A percentile compares a stretch with the other conserved stretches of the same genome.
These are phyloP conservation scores for Daphne laureola DNA, from an alignment of 441 rosid species.

Conservation along the genomic window DNA sequence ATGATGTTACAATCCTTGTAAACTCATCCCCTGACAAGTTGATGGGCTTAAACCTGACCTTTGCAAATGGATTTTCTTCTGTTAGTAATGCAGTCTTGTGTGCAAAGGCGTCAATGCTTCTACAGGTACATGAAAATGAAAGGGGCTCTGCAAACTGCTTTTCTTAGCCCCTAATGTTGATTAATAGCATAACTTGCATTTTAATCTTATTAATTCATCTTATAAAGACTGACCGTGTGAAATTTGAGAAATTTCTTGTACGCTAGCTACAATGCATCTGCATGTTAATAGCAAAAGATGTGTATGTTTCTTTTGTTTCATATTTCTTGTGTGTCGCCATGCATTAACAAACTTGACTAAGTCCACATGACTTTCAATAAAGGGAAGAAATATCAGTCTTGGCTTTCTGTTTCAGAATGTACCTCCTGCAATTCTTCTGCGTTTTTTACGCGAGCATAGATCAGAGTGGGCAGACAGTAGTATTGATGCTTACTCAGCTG, in stretches of 20 bases:
- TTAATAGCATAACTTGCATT: too few species aligned
- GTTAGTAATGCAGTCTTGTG: conserved; percentile 76
- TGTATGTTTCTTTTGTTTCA: too few species aligned
- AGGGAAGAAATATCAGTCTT: too few species aligned
- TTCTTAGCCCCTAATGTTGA: too few species aligned
- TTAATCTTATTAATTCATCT: too few species aligned
- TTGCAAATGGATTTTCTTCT: conserved; percentile 71
- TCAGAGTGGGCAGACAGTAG: conserved; percentile 98
- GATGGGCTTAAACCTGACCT: conserved; percentile 81
- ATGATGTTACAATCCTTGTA: conserved; percentile 84
- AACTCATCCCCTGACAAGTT: conserved; percentile 91
- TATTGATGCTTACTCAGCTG: conserved; percentile 92
- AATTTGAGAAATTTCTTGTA: not conserved
- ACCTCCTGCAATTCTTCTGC: conserved; percentile 86
- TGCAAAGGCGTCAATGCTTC: conserved; percentile 96
- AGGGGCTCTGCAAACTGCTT: too few species aligned
- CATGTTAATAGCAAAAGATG: too few species aligned
- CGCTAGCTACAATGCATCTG: not conserved
- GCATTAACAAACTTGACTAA: too few species aligned
- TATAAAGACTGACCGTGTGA: not conserved
- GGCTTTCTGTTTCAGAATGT: conserved; percentile 52
- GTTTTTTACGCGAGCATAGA: conserved; percentile 91
- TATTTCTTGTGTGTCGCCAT: too few species aligned
- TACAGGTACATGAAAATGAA: conserved; percentile 44
- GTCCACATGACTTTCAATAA: too few species aligned